A percentile compares a stretch with the other conserved stretches of the same genome.
Evolutionary conservation across 2,329 filamentous ascomycete species (phyloP).

Genomic region (Colletotrichum sp.): DNA sequence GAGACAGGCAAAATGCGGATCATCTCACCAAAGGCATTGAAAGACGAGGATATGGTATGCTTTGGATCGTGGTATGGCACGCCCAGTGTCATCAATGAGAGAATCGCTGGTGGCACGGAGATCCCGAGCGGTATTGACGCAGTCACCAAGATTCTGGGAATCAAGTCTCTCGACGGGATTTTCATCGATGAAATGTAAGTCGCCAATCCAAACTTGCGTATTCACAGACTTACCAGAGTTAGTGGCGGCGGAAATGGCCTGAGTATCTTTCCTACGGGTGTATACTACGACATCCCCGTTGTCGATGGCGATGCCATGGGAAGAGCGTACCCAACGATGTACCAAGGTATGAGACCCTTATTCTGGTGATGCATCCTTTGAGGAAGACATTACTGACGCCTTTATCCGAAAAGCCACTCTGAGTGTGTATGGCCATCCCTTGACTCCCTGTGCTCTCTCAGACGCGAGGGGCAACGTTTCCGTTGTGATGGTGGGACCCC

Average conservation of each 20-base stretch:
- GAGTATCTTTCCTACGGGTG: constrained; percentile 35
- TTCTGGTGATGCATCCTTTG: constrained; percentile 5
- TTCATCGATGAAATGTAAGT: constrained; percentile 43
- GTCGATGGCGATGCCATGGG: constrained; percentile 44
- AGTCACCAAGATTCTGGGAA: constrained; percentile 34
- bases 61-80: constrained; percentile 52
- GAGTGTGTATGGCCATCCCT: constrained; percentile 41
- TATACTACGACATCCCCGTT: constrained; percentile 39
- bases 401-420: constrained; percentile 31
- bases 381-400: background rate
- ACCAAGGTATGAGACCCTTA: constrained; percentile 26
- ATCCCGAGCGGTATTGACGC: constrained; percentile 41
- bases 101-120: constrained; percentile 34
- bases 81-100: constrained; percentile 35
- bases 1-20: constrained; percentile 31
- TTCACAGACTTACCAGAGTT: constrained; percentile 13
- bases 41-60: constrained; percentile 42
- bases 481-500: constrained; percentile 25
- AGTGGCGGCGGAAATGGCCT: constrained; percentile 50
- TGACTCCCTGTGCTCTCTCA: constrained; percentile 38
- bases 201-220: fast-evolving
- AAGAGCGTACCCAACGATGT: constrained; percentile 40
- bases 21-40: constrained; percentile 38
- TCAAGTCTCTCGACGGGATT: constrained; percentile 36
- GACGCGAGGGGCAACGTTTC: constrained; percentile 28